Conservation (phyloP, 352 stramenopile genomes). For the Peronospora destructor region DNA sequence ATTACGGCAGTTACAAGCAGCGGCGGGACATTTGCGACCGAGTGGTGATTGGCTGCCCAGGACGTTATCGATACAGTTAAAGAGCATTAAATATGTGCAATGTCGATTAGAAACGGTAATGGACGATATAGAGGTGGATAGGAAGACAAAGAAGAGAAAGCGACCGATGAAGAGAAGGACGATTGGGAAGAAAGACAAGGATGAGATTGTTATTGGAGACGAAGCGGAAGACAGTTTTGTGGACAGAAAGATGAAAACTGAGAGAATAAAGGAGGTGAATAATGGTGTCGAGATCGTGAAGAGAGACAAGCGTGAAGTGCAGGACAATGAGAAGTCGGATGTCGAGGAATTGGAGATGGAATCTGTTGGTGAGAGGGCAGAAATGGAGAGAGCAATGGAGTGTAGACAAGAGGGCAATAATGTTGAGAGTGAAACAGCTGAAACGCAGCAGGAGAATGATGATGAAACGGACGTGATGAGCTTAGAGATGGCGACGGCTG, state of each 20-base stretch:
- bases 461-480: slow-evolving; percentile 1
- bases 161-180: background rate
- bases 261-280: background rate
- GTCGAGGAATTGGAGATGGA: slow-evolving; percentile 1
- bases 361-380: background rate
- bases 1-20: slow-evolving; percentile 24
- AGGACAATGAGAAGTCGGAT: slow-evolving; percentile 1
- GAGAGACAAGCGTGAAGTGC: background rate
- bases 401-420: background rate
- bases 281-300: background rate
- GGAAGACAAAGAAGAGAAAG: slow-evolving; percentile 10
- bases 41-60: slow-evolving; percentile 13
- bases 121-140: background rate
- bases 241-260: background rate
- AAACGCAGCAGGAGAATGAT: background rate
- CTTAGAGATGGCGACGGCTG: slow-evolving; percentile 2
- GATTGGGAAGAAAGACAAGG: slow-evolving; percentile 4
- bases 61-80: slow-evolving; percentile 11
- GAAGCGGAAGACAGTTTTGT: background rate
- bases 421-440: background rate
- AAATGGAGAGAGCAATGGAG: background rate
- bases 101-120: slow-evolving; percentile 3
- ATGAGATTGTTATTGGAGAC: background rate
- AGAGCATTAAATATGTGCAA: slow-evolving; percentile 14
- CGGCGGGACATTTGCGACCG: slow-evolving; percentile 18